Percentiles rank a stretch among this genome's conserved stretches.
These are phyloP conservation scores for Mychonastes homosphaera DNA, from an alignment of 139 green algal genomes.

Conservation along the genomic window DNA sequence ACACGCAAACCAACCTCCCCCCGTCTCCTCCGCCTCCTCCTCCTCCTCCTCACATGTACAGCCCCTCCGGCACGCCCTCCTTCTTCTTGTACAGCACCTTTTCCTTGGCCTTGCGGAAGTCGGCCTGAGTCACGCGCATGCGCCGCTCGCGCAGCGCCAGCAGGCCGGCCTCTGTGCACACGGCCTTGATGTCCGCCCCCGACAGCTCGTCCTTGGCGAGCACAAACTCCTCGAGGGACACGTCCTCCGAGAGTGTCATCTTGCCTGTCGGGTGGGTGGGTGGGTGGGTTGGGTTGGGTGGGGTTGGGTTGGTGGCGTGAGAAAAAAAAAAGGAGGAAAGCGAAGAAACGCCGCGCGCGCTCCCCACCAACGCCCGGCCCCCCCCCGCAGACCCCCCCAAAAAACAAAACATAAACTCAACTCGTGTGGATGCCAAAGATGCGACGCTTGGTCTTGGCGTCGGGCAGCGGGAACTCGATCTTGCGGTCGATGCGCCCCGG, in stretches of 20 bases:
- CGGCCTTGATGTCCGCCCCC: constrained; percentile 97
- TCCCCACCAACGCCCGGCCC: too few relatives aligned
- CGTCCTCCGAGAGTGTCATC: constrained; percentile 91
- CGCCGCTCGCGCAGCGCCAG: constrained; percentile 90
- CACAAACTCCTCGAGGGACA: constrained; percentile 98
- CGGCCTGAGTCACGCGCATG: constrained; percentile 82
- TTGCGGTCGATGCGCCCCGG: constrained; percentile 73
- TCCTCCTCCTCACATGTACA: constrained; percentile 98
- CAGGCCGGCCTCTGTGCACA: constrained; percentile 97
- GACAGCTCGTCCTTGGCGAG: constrained; percentile 86
- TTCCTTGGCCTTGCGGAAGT: constrained; percentile 89
- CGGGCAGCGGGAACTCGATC: constrained; percentile 98
- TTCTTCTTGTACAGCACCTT: constrained; percentile 99
- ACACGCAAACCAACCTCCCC: too few relatives aligned
- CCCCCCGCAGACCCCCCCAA: too few relatives aligned
- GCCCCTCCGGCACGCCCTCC: constrained; percentile 90
- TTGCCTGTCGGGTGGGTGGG: constrained; percentile 42
- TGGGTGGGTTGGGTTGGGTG: background rate
- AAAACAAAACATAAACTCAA: constrained; percentile 14
- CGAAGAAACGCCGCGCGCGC: background rate
- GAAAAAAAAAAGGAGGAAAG: constrained; percentile 26
- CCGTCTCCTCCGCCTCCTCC: too few relatives aligned
- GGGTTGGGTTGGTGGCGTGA: constrained; percentile 8
- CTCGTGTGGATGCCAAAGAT: constrained; percentile 92
- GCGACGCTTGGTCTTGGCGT: constrained; percentile 95